phyloP scores from a whole-genome alignment of 1,284 basidiomycete species.

The Fomitiporia mediterranea region DNA sequence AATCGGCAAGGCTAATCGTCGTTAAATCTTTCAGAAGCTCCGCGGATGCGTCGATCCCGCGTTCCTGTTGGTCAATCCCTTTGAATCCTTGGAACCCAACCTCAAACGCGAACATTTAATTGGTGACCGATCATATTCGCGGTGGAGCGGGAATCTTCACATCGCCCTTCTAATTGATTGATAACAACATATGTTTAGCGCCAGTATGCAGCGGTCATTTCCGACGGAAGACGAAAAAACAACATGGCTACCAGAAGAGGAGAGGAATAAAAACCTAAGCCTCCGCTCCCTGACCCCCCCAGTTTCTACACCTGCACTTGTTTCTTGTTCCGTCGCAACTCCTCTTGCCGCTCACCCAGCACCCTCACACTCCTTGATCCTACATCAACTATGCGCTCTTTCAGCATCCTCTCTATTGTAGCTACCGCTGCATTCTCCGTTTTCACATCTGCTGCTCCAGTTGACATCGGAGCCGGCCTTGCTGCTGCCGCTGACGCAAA shows the following conservation, averaged over 20 bases:
- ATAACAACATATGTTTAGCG: not conserved
- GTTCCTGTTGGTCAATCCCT: not conserved
- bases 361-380: conserved; percentile 35
- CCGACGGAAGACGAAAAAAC: not conserved
- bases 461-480: not conserved
- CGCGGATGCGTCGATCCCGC: not conserved
- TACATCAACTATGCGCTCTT: conserved; percentile 41
- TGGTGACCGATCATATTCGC: not conserved
- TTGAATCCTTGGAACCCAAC: not conserved
- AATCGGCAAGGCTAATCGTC: conserved; percentile 9
- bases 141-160: conserved; percentile 10
- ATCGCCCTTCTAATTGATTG: not conserved
- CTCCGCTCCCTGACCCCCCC: not conserved
- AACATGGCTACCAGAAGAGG: conserved; percentile 2
- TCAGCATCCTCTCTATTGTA: conserved; percentile 36
- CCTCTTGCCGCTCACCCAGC: conserved; percentile 7
- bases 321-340: not conserved
- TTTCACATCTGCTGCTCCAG: conserved; percentile 28
- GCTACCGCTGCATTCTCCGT: conserved; percentile 35
- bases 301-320: not conserved
- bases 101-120: not conserved
- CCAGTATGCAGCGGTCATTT: not conserved
- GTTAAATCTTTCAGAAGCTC: not conserved
- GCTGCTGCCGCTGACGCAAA: not conserved
- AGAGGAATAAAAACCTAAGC: not conserved